Conservation (phyloP, 805 yeast species). For the Myxozyma monticola region DNA sequence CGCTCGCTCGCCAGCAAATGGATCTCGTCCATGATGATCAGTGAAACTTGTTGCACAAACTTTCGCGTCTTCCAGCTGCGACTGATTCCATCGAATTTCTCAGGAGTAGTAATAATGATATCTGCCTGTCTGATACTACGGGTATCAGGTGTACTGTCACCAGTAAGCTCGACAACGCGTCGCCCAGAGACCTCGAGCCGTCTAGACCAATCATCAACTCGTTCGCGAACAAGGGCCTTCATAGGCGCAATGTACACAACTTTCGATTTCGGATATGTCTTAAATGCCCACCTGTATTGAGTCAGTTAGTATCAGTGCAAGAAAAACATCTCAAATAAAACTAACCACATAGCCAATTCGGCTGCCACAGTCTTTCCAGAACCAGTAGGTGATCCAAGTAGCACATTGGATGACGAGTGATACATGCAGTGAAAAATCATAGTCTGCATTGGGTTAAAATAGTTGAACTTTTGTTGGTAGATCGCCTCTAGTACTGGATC, state of each 20-base stretch:
- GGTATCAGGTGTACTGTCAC: conserved; percentile 77
- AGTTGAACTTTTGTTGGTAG: conserved; percentile 67
- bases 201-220: conserved; percentile 77
- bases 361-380: conserved; percentile 98
- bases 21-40: conserved; percentile 83
- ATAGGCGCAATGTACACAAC: conserved; percentile 85
- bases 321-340: neutral
- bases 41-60: conserved; percentile 71
- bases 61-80: conserved; percentile 81
- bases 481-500: conserved; percentile 64
- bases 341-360: conserved; percentile 89
- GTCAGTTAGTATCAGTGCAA: neutral
- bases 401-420: conserved; percentile 72
- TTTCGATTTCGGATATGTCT: conserved; percentile 61
- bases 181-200: conserved; percentile 50
- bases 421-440: conserved; percentile 91
- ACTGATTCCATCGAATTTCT: conserved; percentile 83
- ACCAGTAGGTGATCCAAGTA: conserved; percentile 98
- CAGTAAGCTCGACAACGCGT: conserved; percentile 73
- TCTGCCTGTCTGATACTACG: conserved; percentile 66
- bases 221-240: conserved; percentile 81
- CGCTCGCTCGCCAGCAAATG: conserved; percentile 82
- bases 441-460: conserved; percentile 98
- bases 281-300: conserved; percentile 59
- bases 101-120: conserved; percentile 80